Evolutionary conservation across 176 grass and related monocot genomes (phyloP).

Genomic region (Carex cristatella): DNA sequence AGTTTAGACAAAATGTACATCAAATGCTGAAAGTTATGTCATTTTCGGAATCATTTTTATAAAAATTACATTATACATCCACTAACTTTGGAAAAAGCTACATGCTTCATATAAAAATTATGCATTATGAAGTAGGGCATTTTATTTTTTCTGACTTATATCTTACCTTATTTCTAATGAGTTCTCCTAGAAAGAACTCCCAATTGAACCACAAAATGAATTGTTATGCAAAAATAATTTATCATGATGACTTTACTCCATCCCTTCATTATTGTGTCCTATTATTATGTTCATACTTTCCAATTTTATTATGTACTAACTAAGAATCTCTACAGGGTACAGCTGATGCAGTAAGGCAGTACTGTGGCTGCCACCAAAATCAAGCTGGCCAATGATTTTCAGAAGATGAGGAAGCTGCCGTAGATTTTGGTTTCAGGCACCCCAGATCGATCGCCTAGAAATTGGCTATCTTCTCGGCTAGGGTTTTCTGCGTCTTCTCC

Average conservation of each 20-base stretch:
- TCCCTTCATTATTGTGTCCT: neutral
- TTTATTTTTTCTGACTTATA: neutral
- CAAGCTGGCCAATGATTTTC: neutral
- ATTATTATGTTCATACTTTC: neutral
- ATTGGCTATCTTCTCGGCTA: too few species aligned
- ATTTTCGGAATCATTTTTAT: neutral
- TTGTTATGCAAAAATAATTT: neutral
- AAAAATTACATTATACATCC: neutral
- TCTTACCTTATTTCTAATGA: neutral
- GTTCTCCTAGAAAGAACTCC: neutral
- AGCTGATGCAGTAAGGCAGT: conserved; percentile 79
- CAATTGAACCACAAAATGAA: neutral
- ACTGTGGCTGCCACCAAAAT: neutral
- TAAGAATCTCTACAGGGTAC: conserved; percentile 54
- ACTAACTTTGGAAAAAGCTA: neutral
- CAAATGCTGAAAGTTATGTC: too few species aligned
- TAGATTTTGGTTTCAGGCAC: too few species aligned
- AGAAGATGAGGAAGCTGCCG: too few species aligned
- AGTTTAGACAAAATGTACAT: neutral
- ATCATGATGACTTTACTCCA: neutral
- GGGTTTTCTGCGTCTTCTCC: too few species aligned
- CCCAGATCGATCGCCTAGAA: too few species aligned
- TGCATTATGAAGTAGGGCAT: neutral
- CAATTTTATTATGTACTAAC: neutral
- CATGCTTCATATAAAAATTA: neutral